Conservation (phyloP, 805 yeast species). For the Diddensiella santjacobensis region DNA sequence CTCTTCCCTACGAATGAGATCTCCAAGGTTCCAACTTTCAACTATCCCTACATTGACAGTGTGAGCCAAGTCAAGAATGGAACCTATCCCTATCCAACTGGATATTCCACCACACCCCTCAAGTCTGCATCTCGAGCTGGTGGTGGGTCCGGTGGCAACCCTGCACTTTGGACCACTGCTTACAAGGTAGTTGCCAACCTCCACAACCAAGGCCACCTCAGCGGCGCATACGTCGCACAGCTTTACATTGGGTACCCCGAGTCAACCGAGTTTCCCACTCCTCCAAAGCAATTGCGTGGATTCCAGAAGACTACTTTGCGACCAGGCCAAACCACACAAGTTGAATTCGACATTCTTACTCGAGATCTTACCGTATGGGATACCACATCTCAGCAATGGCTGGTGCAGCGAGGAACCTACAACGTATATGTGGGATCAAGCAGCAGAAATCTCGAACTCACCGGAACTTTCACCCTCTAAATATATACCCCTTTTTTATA, state of each 20-base stretch:
- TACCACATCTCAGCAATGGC: slow-evolving; percentile 52
- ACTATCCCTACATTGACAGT: slow-evolving; percentile 48
- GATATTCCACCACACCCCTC: slow-evolving; percentile 34
- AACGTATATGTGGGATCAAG: slow-evolving; percentile 46
- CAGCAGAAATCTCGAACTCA: slow-evolving; percentile 20
- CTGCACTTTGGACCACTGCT: slow-evolving; percentile 53
- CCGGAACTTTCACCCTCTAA: slow-evolving; percentile 16
- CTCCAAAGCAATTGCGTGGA: slow-evolving; percentile 52
- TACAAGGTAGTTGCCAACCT: slow-evolving; percentile 45
- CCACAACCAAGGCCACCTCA: slow-evolving; percentile 45
- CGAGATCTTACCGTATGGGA: slow-evolving; percentile 60
- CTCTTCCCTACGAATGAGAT: slow-evolving; percentile 49
- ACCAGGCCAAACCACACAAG: slow-evolving; percentile 38
- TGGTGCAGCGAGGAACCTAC: slow-evolving; percentile 53
- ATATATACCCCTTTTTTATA: too few relatives aligned
- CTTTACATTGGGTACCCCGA: slow-evolving; percentile 46
- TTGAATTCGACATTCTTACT: slow-evolving; percentile 44
- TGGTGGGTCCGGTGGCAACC: slow-evolving; percentile 54
- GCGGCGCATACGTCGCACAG: slow-evolving; percentile 51
- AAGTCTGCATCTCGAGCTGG: slow-evolving; percentile 26
- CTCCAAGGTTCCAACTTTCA: slow-evolving; percentile 50
- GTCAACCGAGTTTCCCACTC: slow-evolving; percentile 44
- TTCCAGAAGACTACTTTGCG: slow-evolving; percentile 50
- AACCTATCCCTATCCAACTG: slow-evolving; percentile 38
- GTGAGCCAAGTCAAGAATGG: slow-evolving; percentile 34